phyloP scores from a whole-genome alignment of 2,329 filamentous ascomycete genomes.

The Cephalotrichum gorgonifer region DNA sequence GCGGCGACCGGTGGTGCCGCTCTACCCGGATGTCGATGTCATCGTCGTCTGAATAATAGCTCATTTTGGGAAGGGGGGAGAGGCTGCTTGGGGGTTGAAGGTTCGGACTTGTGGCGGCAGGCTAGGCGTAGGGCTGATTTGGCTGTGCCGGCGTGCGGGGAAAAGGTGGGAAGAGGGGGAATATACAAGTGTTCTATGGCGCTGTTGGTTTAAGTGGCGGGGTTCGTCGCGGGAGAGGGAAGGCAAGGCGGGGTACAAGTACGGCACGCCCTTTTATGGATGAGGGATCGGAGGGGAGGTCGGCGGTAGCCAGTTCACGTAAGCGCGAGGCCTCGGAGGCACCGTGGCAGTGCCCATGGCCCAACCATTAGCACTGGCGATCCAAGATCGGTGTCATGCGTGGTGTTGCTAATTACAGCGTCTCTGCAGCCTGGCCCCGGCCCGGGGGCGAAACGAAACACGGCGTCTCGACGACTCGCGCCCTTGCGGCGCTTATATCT shows the following conservation, averaged over 20 bases:
- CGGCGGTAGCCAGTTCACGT: too few relatives aligned
- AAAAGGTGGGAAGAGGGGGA: not conserved
- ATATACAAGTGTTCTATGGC: not conserved
- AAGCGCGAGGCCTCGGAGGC: too few relatives aligned
- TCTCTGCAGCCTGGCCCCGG: too few relatives aligned
- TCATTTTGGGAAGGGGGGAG: conserved; percentile 18
- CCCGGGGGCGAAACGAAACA: too few relatives aligned
- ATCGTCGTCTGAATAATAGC: conserved; percentile 36
- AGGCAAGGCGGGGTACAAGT: not conserved
- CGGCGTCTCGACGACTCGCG: too few relatives aligned
- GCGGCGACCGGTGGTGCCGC: conserved; percentile 28
- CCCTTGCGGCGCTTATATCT: too few relatives aligned
- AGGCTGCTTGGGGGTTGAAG: not conserved
- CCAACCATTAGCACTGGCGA: too few relatives aligned
- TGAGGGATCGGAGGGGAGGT: too few relatives aligned
- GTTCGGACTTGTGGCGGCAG: not conserved
- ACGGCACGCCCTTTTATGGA: not conserved
- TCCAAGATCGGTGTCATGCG: too few relatives aligned
- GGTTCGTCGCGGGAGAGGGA: not conserved
- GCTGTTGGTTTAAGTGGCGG: not conserved
- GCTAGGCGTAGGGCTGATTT: not conserved
- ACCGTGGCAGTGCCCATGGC: too few relatives aligned
- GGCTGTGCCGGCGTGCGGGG: not conserved
- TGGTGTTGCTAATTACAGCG: too few relatives aligned
- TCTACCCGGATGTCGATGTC: conserved; percentile 40